Percentiles rank a stretch among this genome's conserved stretches.
Evolutionary conservation across 2,329 filamentous ascomycete species (phyloP).

Genomic region (Huntiella bhutanensis): DNA sequence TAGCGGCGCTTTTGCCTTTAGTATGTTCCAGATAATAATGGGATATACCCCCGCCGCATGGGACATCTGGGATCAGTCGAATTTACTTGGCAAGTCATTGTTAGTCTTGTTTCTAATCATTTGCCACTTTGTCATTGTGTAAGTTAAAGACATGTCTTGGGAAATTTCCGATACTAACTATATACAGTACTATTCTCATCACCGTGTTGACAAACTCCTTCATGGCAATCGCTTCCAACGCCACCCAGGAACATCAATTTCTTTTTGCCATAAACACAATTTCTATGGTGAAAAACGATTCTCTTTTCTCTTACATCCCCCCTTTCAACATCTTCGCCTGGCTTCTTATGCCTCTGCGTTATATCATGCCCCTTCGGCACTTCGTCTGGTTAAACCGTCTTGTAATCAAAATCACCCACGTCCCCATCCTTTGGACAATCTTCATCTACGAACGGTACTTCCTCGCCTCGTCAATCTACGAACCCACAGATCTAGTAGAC

Average conservation of each 20-base stretch:
- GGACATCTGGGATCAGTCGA: constrained; percentile 71
- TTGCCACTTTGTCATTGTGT: constrained; percentile 83
- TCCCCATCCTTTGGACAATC: constrained; percentile 71
- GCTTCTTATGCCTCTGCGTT: constrained; percentile 68
- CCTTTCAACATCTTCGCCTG: constrained; percentile 84
- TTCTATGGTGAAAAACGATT: constrained; percentile 96
- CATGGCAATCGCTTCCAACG: constrained; percentile 85
- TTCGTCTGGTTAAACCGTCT: constrained; percentile 79
- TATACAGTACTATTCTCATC: constrained; percentile 58
- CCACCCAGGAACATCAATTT: constrained; percentile 81
- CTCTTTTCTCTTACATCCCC: constrained; percentile 81
- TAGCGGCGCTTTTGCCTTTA: constrained; percentile 61
- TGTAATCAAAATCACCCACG: constrained; percentile 79
- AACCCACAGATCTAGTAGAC: constrained; percentile 74
- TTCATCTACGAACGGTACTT: constrained; percentile 73
- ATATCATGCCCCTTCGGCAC: constrained; percentile 55
- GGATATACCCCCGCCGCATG: constrained; percentile 90
- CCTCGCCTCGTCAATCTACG: constrained; percentile 56
- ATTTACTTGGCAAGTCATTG: constrained; percentile 55
- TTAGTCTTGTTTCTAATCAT: constrained; percentile 77
- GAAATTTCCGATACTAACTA: background rate
- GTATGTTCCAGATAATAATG: constrained; percentile 86
- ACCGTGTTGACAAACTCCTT: constrained; percentile 94
- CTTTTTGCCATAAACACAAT: constrained; percentile 93
- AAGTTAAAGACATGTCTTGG: constrained; percentile 16